A percentile compares a stretch with the other conserved stretches of the same genome.
These are phyloP conservation scores for Oryza officinalis DNA, from an alignment of 176 grass and related monocot genomes.

Conservation along the genomic window DNA sequence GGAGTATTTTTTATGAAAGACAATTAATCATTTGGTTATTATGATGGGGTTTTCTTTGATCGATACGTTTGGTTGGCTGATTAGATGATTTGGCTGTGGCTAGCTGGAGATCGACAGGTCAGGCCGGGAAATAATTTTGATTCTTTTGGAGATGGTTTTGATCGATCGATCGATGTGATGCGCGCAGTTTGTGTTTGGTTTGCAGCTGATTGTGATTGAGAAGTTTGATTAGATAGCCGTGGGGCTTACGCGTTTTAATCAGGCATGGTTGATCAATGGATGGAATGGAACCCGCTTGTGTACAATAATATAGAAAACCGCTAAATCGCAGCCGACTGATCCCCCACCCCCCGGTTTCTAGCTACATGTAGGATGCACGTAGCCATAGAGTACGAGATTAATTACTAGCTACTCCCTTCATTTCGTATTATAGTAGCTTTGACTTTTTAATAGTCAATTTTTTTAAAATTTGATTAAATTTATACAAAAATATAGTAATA, in stretches of 20 bases:
- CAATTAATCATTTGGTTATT: neutral
- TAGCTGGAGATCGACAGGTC: neutral
- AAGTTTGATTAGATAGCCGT: constrained; percentile 26
- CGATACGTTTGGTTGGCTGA: neutral
- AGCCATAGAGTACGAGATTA: too few relatives aligned
- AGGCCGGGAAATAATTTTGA: neutral
- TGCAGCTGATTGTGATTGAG: neutral
- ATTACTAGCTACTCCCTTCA: too few relatives aligned
- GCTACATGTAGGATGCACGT: too few relatives aligned
- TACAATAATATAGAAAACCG: too few relatives aligned
- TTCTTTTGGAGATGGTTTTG: neutral
- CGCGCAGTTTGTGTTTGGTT: neutral
- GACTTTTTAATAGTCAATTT: too few relatives aligned
- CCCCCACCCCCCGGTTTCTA: too few relatives aligned
- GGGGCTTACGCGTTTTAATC: constrained; percentile 1
- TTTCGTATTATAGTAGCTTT: too few relatives aligned
- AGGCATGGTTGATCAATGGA: neutral
- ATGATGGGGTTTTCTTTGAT: neutral
- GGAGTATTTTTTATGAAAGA: neutral
- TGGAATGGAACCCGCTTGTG: too few relatives aligned
- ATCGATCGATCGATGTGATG: neutral
- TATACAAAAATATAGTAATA: too few relatives aligned
- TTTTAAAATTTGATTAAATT: too few relatives aligned
- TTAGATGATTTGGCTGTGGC: neutral
- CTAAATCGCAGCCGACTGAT: too few relatives aligned